Percentiles rank a stretch among this genome's conserved stretches.
Conservation (phyloP, 2,329 filamentous ascomycete species). For the Ophiocordyceps robertsii region DNA sequence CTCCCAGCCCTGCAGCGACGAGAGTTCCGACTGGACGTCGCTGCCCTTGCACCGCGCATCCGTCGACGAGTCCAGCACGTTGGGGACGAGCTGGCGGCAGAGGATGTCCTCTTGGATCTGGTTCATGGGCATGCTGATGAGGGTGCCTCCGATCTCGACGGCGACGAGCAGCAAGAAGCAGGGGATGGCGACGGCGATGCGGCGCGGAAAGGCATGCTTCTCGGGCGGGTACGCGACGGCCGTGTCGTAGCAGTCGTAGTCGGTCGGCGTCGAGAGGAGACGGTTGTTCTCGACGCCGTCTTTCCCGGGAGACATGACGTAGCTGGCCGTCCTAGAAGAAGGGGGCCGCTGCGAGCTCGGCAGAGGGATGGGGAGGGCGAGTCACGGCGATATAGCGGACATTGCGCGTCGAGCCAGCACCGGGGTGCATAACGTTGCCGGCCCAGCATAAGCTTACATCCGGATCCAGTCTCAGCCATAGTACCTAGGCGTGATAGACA, state of each 20-base stretch:
- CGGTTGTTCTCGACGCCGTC: too few relatives aligned
- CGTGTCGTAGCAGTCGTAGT: not conserved
- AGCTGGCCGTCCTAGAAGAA: too few relatives aligned
- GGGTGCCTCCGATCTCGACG: not conserved
- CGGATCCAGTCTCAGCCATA: too few relatives aligned
- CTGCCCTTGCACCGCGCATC: slow-evolving; percentile 1
- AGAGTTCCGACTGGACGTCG: not conserved
- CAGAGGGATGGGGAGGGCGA: too few relatives aligned
- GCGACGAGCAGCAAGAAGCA: not conserved
- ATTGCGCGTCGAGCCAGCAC: too few relatives aligned
- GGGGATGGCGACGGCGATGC: not conserved
- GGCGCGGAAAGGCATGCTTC: not conserved
- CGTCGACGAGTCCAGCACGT: not conserved
- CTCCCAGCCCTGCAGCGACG: not conserved
- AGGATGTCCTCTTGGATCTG: slow-evolving; percentile 1
- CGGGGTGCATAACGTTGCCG: too few relatives aligned
- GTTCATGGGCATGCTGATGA: not conserved
- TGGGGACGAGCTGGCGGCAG: not conserved
- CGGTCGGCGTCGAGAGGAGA: not conserved
- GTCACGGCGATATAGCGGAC: too few relatives aligned
- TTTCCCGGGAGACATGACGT: too few relatives aligned
- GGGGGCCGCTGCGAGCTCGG: too few relatives aligned
- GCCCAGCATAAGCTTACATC: too few relatives aligned
- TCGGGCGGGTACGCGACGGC: not conserved
- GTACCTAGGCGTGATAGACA: too few relatives aligned